Base-by-base conservation (phyloP, 75 land plant genomes). In the Chamaecyparis obtusa region DNA sequence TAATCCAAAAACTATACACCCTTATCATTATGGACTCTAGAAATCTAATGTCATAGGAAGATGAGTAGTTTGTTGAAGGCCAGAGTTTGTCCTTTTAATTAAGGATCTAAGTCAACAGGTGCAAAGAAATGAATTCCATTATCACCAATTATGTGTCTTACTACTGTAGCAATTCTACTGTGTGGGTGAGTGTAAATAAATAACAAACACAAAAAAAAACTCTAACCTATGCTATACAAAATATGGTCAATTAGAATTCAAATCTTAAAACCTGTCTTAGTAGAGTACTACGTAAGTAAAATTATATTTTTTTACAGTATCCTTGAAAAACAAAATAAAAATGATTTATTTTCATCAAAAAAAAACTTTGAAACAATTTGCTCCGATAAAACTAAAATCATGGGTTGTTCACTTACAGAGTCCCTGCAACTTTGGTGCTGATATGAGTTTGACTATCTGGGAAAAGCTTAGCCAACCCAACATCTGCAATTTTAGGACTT, bases 401-500 rank as follows among this genome's bases (percentile, higher is more conserved):
- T 74, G 3, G 76, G 16, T 74, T 11, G 76, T 74, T 74, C 37
- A 74, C 37, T 33, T 74, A 74, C 76, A 74, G 56, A 39, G 90
- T 90, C 75, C 89, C 90, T 21, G 79, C 48, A 17, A n/a, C n/a
- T n/a, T n/a, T n/a, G n/a, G 89, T 69, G n/a, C 76, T 87, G 54
- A 87, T 71, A 56, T 87, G 89, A 57, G 85, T 87, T 64, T 89
- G 57, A n/a, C 83, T 89, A 24, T 89, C 90, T 32, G 74, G 35
- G 67, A 89, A 89, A 46, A 89, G 46, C 49, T 82, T 82, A 17
- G 90, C 89, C 43, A 89, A 60, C 2, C 90, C 86, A 35, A 89
- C 83, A 41, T 89, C 90, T 87, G 89, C 90, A 83, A 87, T 87
- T 37, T 87, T 89, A 33, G 89, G 54, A 36, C 35, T 30, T 33